A percentile compares a stretch with the other conserved stretches of the same genome.
These are phyloP conservation scores for Arbutus unedo DNA, from an alignment of 148 eudicot species.

Conservation along the genomic window DNA sequence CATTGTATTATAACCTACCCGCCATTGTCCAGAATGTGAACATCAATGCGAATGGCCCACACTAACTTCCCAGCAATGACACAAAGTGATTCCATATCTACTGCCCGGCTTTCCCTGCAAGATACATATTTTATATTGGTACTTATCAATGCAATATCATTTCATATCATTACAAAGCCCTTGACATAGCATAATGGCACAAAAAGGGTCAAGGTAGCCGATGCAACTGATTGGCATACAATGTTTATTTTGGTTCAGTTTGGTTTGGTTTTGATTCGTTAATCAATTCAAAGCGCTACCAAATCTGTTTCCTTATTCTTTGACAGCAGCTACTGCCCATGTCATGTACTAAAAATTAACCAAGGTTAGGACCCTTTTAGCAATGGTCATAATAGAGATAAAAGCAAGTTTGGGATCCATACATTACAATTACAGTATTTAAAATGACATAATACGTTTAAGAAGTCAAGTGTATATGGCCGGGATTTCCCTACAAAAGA, in stretches of 20 bases:
- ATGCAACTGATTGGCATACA: background rate
- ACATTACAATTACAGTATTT: background rate
- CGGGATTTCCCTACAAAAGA: background rate
- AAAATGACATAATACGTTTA: background rate
- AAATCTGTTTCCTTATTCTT: background rate
- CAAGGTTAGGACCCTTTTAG: background rate
- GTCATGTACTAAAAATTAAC: background rate
- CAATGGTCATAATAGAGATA: background rate
- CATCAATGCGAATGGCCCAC: slow-evolving; percentile 88
- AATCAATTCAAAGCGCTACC: background rate
- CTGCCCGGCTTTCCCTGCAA: slow-evolving; percentile 95
- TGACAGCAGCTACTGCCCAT: background rate
- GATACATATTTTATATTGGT: background rate
- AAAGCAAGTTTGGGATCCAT: background rate
- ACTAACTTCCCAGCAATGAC: slow-evolving; percentile 77
- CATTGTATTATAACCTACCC: slow-evolving; percentile 46
- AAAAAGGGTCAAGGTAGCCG: background rate
- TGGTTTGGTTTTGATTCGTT: background rate
- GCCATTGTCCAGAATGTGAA: slow-evolving; percentile 88
- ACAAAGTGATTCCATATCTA: slow-evolving; percentile 96
- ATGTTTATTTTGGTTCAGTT: background rate
- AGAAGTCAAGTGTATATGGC: background rate
- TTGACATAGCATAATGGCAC: background rate
- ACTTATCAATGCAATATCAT: background rate
- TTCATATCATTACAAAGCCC: background rate